Percentiles rank a stretch among this genome's conserved stretches.
phyloP scores from a whole-genome alignment of 2,329 filamentous ascomycete genomes.

The Scedosporium apiospermum region DNA sequence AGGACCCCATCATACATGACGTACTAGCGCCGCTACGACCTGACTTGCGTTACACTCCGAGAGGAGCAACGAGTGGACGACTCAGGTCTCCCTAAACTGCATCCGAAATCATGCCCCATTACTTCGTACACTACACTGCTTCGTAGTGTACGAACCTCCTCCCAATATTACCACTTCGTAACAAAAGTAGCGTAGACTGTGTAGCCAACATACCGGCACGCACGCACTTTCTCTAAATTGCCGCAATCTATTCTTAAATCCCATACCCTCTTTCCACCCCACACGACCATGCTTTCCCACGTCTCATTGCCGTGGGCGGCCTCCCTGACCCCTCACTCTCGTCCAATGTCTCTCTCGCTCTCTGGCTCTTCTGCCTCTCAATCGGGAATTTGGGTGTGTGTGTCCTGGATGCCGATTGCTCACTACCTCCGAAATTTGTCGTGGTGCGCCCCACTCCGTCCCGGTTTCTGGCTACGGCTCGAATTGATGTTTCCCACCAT shows the following conservation, averaged over 20 bases:
- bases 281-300: background rate
- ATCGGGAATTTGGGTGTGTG: no score
- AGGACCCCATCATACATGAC: background rate
- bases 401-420: no score
- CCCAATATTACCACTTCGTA: no score
- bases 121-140: no score
- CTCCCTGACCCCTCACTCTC: background rate
- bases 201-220: background rate
- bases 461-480: no score
- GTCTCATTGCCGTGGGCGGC: slow-evolving; percentile 1
- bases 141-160: no score
- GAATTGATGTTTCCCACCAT: no score
- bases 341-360: background rate
- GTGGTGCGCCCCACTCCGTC: no score
- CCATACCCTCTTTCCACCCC: background rate
- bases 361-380: no score
- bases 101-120: background rate
- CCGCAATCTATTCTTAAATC: slow-evolving; percentile 2
- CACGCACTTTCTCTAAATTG: background rate
- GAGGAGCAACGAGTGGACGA: background rate
- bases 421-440: no score
- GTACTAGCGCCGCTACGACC: background rate
- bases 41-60: no score
- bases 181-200: background rate
- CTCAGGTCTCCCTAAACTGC: background rate